A percentile compares a stretch with the other conserved stretches of the same genome.
Conservation (phyloP, 306 rosid genomes). For the Cucurbita moschata region DNA sequence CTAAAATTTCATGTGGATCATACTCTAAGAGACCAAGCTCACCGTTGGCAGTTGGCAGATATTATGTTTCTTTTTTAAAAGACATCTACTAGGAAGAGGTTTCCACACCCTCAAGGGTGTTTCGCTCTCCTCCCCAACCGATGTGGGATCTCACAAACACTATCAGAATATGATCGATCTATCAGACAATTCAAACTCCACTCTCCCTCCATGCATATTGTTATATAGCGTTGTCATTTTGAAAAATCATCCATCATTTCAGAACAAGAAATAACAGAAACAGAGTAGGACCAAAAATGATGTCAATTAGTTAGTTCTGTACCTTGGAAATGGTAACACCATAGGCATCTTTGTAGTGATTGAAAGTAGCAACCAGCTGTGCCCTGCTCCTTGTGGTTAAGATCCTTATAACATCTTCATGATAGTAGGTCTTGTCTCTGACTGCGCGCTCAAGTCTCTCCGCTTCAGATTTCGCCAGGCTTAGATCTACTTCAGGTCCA, state of each 20-base stretch:
- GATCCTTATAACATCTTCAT: constrained; percentile 53
- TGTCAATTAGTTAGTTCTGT: neutral
- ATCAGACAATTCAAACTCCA: neutral
- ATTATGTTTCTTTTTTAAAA: too few relatives aligned
- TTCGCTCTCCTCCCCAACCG: too few relatives aligned
- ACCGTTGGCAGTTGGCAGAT: too few relatives aligned
- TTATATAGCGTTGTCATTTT: neutral
- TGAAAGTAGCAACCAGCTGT: constrained; percentile 64
- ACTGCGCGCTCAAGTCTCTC: constrained; percentile 49
- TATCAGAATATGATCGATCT: neutral
- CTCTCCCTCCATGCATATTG: neutral
- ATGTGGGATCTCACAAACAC: too few relatives aligned
- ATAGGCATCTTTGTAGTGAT: constrained; percentile 46
- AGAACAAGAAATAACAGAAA: neutral
- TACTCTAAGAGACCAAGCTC: neutral
- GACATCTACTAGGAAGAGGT: too few relatives aligned
- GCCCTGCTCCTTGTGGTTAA: constrained; percentile 54
- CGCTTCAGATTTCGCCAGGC: constrained; percentile 42
- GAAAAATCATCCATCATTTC: neutral
- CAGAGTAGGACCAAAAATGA: neutral
- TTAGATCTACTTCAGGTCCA: constrained; percentile 32
- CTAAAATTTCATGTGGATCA: neutral
- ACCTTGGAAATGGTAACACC: constrained; percentile 60
- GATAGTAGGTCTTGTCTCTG: constrained; percentile 36
- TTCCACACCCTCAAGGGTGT: too few relatives aligned